These are phyloP conservation scores for Chytriomyces sp. DNA, from an alignment of 192 early-diverging fungal species.

Conservation along the genomic window DNA sequence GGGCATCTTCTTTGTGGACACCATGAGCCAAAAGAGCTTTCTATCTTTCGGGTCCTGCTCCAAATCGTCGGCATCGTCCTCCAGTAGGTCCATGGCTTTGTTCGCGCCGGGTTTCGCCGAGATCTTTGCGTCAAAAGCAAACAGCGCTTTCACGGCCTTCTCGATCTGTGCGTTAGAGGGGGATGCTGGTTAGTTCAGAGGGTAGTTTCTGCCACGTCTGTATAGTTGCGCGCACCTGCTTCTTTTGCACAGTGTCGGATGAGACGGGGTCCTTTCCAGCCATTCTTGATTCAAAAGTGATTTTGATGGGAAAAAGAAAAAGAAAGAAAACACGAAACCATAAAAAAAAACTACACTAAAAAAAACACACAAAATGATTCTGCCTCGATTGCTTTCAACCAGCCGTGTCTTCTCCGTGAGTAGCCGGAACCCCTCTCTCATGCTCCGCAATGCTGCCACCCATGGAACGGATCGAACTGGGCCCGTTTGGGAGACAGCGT, in stretches of 20 bases:
- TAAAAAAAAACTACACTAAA: slow-evolving; percentile 12
- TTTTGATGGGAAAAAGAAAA: slow-evolving; percentile 16
- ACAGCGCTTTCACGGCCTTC: slow-evolving; percentile 63
- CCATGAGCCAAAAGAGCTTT: slow-evolving; percentile 64
- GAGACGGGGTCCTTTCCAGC: not conserved
- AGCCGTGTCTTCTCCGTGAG: too few species aligned
- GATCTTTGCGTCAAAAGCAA: slow-evolving; percentile 46
- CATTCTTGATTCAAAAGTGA: not conserved
- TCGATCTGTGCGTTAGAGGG: slow-evolving; percentile 43
- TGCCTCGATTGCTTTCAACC: not conserved
- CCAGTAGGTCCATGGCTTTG: not conserved
- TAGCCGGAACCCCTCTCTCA: not conserved
- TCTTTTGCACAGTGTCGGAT: not conserved
- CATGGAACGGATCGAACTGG: too few species aligned
- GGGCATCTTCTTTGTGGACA: slow-evolving; percentile 74
- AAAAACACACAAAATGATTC: slow-evolving; percentile 18
- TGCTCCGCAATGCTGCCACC: too few species aligned
- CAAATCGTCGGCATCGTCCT: slow-evolving; percentile 47
- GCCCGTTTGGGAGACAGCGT: too few species aligned
- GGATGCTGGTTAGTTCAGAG: not conserved
- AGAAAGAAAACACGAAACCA: slow-evolving; percentile 23
- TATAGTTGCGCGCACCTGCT: not conserved
- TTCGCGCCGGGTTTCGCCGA: not conserved
- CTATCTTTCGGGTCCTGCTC: slow-evolving; percentile 49
- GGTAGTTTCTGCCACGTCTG: not conserved